Evolutionary conservation across 2,329 filamentous ascomycete genomes (phyloP), one percentile per base, ranked within the genome.

Genomic region (Madurella mycetomatis): DNA sequence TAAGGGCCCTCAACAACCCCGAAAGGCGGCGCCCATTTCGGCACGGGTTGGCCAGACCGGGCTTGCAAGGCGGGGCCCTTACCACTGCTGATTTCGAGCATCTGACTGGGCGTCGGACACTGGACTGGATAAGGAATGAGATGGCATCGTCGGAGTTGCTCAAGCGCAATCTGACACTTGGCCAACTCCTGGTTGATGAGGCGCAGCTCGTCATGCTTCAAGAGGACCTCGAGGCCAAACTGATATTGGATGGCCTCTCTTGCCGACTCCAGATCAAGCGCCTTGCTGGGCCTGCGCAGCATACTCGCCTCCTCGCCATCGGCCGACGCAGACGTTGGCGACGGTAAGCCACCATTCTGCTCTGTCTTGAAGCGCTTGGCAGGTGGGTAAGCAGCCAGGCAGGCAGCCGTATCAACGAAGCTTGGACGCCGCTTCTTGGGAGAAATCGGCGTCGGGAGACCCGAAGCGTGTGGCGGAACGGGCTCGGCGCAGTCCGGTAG

Each of bases 121-220:
- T 83, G 82, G 60, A 85, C 83, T 32, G 92, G 92, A 69, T 91
- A 97, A 4, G 92, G 92, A 63, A 96, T 92, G 62, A 97, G 78
- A 67, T 94, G 86, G 73, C 92, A 96, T 57, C 94, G 86, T 64
- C 94, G 88, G 59, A 99, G 77, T 73, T 97, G 94, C 73, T 99
- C 94, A 62, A 97, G 79, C 11, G 92, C 90, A 60, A 92, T 77
- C 74, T 97, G 92, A 67, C 92, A 96, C 75, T 96, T 97, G 61
- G 90, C 92, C 61, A 97, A 81, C 74, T 97, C 94, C 72, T 96
- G 91, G 68, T 97, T 90, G 70, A 97, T 96, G 62, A 96, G 79
- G 54, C 92, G 89, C 56, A 97, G 75, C 75, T 99, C 94, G 66
- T 94, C 85, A 72, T 99, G 94, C 77, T 96, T 97, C 69, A 95